Percentiles rank a stretch among this genome's conserved stretches.
phyloP scores from a whole-genome alignment of 106 monocot species.

The Phalaenopsis equestris region DNA sequence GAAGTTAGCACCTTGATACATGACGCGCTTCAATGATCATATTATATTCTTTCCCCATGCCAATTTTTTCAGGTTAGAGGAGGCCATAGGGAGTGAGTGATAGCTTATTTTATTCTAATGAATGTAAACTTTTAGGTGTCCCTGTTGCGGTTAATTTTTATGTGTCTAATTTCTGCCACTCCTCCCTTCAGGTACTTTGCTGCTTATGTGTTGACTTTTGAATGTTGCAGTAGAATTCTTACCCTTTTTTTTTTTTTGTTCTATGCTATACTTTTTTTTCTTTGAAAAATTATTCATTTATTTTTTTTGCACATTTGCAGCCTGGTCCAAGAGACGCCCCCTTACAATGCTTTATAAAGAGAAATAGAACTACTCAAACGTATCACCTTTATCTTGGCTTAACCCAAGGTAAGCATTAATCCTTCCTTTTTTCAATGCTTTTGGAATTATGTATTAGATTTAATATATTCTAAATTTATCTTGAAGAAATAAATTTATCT shows the following conservation, averaged over 20 bases:
- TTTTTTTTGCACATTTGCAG: conserved; percentile 14
- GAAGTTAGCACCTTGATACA: not conserved
- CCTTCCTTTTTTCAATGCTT: not conserved
- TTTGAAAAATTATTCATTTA: not conserved
- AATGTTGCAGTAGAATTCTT: not conserved
- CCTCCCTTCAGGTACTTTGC: not conserved
- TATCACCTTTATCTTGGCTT: conserved; percentile 74
- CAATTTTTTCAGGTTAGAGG: not conserved
- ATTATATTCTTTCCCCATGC: not conserved
- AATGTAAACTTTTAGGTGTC: no score
- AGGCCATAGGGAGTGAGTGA: not conserved
- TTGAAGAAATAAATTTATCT: not conserved
- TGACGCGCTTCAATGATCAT: not conserved
- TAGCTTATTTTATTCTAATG: no score
- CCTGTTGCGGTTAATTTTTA: no score
- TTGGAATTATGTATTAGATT: not conserved
- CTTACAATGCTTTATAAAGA: conserved; percentile 80
- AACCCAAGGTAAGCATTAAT: conserved; percentile 45
- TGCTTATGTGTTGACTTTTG: not conserved
- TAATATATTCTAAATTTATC: not conserved
- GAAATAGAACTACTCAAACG: conserved; percentile 49
- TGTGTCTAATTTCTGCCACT: not conserved
- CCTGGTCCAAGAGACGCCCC: conserved; percentile 68
- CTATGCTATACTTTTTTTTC: not conserved
- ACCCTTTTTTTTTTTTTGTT: not conserved